Conservation (phyloP, 2,329 filamentous ascomycete species). For the Chlorencoelia australis region DNA sequence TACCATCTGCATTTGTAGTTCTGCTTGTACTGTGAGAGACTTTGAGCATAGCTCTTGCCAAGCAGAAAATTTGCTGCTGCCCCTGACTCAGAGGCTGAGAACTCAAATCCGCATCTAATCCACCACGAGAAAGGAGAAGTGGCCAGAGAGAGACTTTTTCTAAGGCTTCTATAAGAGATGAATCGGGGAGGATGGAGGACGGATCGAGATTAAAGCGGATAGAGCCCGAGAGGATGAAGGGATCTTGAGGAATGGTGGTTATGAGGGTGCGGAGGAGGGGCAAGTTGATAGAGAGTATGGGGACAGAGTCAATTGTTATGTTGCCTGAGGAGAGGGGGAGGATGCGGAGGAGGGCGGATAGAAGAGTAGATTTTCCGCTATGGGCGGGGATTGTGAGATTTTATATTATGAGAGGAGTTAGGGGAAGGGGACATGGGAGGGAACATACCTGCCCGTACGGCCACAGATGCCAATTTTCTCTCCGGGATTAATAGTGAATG, state of each 20-base stretch:
- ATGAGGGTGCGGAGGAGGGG: constrained; percentile 32
- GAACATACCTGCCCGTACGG: constrained; percentile 26
- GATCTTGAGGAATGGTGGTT: constrained; percentile 35
- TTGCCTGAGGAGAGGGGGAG: constrained; percentile 65
- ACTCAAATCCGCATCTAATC: constrained; percentile 22
- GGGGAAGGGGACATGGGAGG: not conserved
- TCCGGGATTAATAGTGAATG: constrained; percentile 36
- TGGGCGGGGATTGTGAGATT: too few species aligned
- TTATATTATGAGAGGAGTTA: too few species aligned
- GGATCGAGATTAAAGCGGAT: constrained; percentile 32
- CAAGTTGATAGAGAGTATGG: constrained; percentile 30
- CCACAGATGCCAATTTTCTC: constrained; percentile 43
- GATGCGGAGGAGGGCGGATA: constrained; percentile 44
- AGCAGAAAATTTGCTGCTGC: constrained; percentile 38
- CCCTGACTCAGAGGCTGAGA: constrained; percentile 53
- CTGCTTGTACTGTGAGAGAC: not conserved
- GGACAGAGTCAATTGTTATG: constrained; percentile 33
- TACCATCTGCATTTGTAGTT: constrained; percentile 2
- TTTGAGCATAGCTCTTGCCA: constrained; percentile 38
- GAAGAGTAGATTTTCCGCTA: constrained; percentile 37
- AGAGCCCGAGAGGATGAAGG: constrained; percentile 31
- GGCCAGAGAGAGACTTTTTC: constrained; percentile 36
- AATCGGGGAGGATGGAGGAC: constrained; percentile 25
- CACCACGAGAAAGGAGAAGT: constrained; percentile 30
- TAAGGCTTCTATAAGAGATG: constrained; percentile 34